Evolutionary conservation across 192 early-diverging fungal genomes (phyloP).

Genomic region (Backusella circina): DNA sequence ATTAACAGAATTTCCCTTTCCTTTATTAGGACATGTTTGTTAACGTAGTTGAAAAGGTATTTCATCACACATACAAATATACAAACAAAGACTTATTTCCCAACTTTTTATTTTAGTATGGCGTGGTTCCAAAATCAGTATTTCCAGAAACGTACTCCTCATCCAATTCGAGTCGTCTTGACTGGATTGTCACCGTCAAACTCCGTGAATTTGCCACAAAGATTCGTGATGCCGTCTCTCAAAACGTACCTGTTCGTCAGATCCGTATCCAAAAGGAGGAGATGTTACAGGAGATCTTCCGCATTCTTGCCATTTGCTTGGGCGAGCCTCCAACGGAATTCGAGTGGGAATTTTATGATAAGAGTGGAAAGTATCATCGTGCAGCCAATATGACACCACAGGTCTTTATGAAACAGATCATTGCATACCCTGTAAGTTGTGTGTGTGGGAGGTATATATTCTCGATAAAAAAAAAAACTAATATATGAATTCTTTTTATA

Average conservation of each 20-base stretch:
- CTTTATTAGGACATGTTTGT: slow-evolving; percentile 64
- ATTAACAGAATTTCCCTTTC: no score
- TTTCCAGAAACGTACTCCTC: slow-evolving; percentile 70
- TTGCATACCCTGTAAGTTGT: slow-evolving; percentile 51
- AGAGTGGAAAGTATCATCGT: slow-evolving; percentile 63
- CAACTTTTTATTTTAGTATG: slow-evolving; percentile 50
- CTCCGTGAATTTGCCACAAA: slow-evolving; percentile 66
- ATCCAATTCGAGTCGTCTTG: slow-evolving; percentile 56
- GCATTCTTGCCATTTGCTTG: slow-evolving; percentile 64
- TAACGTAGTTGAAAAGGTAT: slow-evolving; percentile 60
- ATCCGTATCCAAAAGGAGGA: slow-evolving; percentile 53
- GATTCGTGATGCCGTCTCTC: slow-evolving; percentile 40
- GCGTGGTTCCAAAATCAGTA: slow-evolving; percentile 63
- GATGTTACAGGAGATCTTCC: slow-evolving; percentile 65
- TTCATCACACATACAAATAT: neutral
- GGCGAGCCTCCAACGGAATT: slow-evolving; percentile 68
- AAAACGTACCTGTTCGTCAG: slow-evolving; percentile 33
- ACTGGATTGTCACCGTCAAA: slow-evolving; percentile 58
- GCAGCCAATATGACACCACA: slow-evolving; percentile 55
- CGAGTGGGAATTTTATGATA: slow-evolving; percentile 66
- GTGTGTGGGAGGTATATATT: no score
- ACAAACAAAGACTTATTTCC: neutral
- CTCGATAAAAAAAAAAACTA: neutral
- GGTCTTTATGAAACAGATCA: slow-evolving; percentile 57
- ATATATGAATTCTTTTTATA: slow-evolving; percentile 9